These are phyloP conservation scores for Metschnikowia shivogae DNA, from an alignment of 805 yeast genomes.

Conservation along the genomic window DNA sequence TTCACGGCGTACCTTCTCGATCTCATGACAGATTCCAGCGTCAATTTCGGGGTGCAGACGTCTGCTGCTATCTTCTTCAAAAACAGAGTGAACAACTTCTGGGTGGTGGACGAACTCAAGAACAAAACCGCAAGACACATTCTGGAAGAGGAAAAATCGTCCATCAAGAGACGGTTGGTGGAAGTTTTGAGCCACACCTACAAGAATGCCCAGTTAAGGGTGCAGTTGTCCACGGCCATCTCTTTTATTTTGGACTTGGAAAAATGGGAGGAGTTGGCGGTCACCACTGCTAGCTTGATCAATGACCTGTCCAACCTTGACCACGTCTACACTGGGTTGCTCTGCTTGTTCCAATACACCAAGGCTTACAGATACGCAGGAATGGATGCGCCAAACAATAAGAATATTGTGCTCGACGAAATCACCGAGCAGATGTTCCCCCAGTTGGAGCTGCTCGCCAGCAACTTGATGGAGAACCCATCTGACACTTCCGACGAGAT, in stretches of 20 bases:
- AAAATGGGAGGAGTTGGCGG: conserved; percentile 38
- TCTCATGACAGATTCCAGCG: conserved; percentile 42
- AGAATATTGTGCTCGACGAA: conserved; percentile 39
- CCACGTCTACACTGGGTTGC: conserved; percentile 38
- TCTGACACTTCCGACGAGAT: conserved; percentile 19
- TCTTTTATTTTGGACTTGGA: conserved; percentile 50
- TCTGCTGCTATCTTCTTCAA: conserved; percentile 44
- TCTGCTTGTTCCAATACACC: conserved; percentile 39
- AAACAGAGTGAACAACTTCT: conserved; percentile 35
- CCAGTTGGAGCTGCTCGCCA: conserved; percentile 29
- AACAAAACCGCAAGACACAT: conserved; percentile 22
- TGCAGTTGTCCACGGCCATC: conserved; percentile 56
- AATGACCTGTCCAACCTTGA: conserved; percentile 32
- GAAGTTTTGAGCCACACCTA: conserved; percentile 32
- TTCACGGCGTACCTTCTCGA: conserved; percentile 53
- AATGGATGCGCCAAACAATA: conserved; percentile 40
- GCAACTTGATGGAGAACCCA: conserved; percentile 26
- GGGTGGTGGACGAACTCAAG: conserved; percentile 36
- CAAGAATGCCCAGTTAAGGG: conserved; percentile 37
- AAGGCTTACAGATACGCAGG: conserved; percentile 38
- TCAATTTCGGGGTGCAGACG: conserved; percentile 40
- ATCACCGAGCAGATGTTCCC: conserved; percentile 36
- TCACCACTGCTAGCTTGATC: conserved; percentile 12
- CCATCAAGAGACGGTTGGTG: conserved; percentile 35
- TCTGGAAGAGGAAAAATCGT: conserved; percentile 31